Base-by-base conservation (phyloP, 495 filamentous ascomycete species). In the Lasiosphaeria miniovina region DNA sequence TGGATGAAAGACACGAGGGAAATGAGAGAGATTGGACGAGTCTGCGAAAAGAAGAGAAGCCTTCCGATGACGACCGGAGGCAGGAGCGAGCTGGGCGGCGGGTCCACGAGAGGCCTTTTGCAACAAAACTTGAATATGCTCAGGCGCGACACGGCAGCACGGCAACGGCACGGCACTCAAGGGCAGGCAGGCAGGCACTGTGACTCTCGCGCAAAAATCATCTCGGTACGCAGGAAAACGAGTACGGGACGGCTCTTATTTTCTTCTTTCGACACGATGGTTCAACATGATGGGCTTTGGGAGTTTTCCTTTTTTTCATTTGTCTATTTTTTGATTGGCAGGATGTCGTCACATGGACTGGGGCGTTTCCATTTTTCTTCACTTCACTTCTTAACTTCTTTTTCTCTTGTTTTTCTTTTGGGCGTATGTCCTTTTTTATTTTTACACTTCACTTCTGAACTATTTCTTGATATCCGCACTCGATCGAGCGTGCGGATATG, bases 1-100 rank as follows among this genome's bases (percentile, higher is more conserved):
- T 6, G 11, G 11, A 35, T 24, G 32, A 9, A 35, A 31, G 17
- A 32, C n/a, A 51, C 32, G 32, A 51, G n/a, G 49, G 7, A 51
- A 45, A n/a, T 51, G 49, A 35, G 49, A 51, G n/a, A 10, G n/a
- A 51, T 51, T 2, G 6, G 49, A 51, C 32, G 49, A 31, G 43
- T 14, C 43, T 24, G 24, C 24, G 24, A n/a, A 46, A 46, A 46
- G 43, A 46, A 5, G 43, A n/a, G 5, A n/a, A 5, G 7, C 12
- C 12, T n/a, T 14, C 12, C 5, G 11, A 0, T 14, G 11, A 9
- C 7, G 12, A 5, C 12, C 15, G 43, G 43, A 46, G 15, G 12
- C 43, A 46, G 12, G 43, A 11, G 15, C 12, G 43, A n/a, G 43
- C 43, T 46, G 43, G 12, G 43, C 11, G 43, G 15, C 11, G 12